phyloP scores from a whole-genome alignment of 2,329 filamentous ascomycete species.

The Alternaria consortialis region DNA sequence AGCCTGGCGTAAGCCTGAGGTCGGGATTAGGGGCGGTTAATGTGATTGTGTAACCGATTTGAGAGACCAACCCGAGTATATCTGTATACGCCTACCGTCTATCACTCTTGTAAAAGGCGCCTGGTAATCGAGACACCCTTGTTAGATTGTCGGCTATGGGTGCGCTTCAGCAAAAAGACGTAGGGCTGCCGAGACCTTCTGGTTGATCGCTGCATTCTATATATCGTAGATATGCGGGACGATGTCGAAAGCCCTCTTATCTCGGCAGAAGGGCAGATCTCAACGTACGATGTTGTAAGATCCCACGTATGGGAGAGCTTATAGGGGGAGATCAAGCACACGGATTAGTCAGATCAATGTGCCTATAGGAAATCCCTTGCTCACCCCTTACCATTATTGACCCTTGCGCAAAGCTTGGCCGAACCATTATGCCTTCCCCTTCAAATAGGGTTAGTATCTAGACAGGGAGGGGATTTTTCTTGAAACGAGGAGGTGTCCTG shows the following conservation, averaged over 20 bases:
- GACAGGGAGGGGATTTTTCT: background rate
- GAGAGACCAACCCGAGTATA: conserved; percentile 8
- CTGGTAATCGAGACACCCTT: background rate
- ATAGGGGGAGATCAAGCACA: background rate
- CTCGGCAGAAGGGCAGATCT: no score
- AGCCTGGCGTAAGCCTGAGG: background rate
- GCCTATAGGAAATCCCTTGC: conserved; percentile 8
- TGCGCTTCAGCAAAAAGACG: background rate
- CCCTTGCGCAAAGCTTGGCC: conserved; percentile 5
- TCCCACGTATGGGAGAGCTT: background rate
- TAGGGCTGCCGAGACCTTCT: conserved; percentile 5
- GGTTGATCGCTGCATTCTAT: background rate
- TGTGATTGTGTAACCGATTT: background rate
- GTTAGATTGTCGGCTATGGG: background rate
- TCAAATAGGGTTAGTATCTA: background rate
- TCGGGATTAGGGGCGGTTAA: background rate
- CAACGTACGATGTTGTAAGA: background rate
- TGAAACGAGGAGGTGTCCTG: background rate
- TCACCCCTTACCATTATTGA: conserved; percentile 1
- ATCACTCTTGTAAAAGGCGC: background rate
- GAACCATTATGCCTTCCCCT: background rate
- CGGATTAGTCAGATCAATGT: background rate
- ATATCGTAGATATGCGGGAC: background rate
- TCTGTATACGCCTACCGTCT: background rate
- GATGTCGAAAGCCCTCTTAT: background rate